These are phyloP conservation scores for Acorus calamus DNA, from an alignment of 106 monocot species.

Conservation along the genomic window DNA sequence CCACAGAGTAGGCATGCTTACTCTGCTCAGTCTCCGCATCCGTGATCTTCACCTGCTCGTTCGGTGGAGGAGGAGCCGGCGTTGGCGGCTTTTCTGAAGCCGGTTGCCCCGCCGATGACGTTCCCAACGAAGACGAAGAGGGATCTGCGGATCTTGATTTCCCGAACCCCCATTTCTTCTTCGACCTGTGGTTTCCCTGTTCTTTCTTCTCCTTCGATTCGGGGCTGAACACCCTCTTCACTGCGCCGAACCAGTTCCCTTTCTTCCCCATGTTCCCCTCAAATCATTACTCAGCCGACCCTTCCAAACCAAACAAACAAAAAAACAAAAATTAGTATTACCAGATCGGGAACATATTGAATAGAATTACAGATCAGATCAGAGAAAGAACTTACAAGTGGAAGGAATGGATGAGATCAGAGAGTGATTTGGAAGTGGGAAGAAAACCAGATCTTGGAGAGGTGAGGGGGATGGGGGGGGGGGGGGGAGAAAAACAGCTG, in stretches of 20 bases:
- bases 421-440: no score
- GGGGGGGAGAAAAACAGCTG: no score
- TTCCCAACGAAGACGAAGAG: neutral
- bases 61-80: constrained; percentile 6
- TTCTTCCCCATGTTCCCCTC: constrained; percentile 6
- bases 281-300: neutral
- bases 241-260: constrained; percentile 2
- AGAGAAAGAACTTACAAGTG: no score
- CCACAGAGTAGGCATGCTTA: constrained; percentile 64
- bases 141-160: constrained; percentile 16
- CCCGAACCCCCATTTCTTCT: constrained; percentile 39
- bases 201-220: constrained; percentile 17
- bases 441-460: no score
- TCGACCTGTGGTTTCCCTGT: neutral
- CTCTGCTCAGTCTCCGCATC: constrained; percentile 32
- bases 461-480: no score
- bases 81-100: constrained; percentile 5
- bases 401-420: no score
- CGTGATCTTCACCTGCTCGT: constrained; percentile 12
- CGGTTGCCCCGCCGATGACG: neutral
- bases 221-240: constrained; percentile 14
- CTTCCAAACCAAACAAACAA: no score
- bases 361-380: no score
- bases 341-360: no score
- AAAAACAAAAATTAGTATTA: no score